These are phyloP conservation scores for Acacia acuminata DNA, from an alignment of 306 rosid species.

Conservation along the genomic window DNA sequence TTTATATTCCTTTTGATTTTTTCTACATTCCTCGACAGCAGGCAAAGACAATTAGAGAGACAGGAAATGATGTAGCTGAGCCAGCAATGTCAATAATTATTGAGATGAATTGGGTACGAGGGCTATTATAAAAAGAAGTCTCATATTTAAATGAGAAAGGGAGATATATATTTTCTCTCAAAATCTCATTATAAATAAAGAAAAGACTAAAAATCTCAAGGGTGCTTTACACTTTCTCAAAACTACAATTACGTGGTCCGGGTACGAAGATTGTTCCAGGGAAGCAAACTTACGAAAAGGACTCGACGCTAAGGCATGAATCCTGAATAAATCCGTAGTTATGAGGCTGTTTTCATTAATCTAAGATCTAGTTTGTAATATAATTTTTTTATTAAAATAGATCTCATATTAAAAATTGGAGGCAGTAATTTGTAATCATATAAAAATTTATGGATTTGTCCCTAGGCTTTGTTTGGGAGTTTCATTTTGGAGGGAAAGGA, in stretches of 20 bases:
- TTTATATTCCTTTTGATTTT: not conserved
- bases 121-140: not conserved
- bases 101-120: not conserved
- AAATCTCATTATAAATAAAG: not conserved
- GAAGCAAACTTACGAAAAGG: not conserved
- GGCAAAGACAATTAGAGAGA: constrained; percentile 12
- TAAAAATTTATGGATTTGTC: not conserved
- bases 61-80: not conserved
- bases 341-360: not conserved
- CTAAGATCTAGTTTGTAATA: too few relatives aligned
- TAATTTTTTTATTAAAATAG: too few relatives aligned
- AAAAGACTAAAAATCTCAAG: not conserved
- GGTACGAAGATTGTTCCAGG: not conserved
- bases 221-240: not conserved
- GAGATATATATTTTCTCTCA: not conserved
- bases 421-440: not conserved
- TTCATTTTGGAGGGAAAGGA: too few relatives aligned
- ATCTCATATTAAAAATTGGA: too few relatives aligned
- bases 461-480: too few relatives aligned
- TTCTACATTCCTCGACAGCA: not conserved
- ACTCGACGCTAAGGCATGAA: not conserved
- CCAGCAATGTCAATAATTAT: not conserved
- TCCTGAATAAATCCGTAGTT: not conserved
- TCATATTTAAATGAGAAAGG: not conserved
- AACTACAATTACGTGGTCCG: not conserved